These are phyloP conservation scores for Suillus bovinus DNA, from an alignment of 768 basidiomycete species.

Conservation along the genomic window DNA sequence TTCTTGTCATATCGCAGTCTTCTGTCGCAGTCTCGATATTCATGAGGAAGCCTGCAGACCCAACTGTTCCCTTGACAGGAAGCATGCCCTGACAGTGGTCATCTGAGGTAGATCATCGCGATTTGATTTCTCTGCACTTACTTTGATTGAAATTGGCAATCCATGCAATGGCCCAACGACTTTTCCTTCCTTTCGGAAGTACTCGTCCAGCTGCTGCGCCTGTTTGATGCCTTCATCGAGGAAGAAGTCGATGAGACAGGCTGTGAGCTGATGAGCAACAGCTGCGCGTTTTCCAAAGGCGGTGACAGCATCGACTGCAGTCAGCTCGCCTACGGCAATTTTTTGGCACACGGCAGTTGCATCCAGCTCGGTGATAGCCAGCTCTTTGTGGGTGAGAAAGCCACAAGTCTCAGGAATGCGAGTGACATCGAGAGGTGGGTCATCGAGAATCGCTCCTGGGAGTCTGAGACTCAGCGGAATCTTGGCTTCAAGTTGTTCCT, in stretches of 20 bases:
- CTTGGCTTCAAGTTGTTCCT: conserved; percentile 23
- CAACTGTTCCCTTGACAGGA: conserved; percentile 41
- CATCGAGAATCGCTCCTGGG: conserved; percentile 17
- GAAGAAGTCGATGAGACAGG: conserved; percentile 45
- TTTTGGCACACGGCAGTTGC: conserved; percentile 33
- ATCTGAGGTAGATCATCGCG: not conserved
- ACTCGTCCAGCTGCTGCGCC: conserved; percentile 44
- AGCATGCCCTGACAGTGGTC: conserved; percentile 35
- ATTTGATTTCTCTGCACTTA: conserved; percentile 11
- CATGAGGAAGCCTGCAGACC: conserved; percentile 36
- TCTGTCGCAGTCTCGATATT: conserved; percentile 26
- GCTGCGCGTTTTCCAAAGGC: conserved; percentile 53
- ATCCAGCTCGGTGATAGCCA: conserved; percentile 37
- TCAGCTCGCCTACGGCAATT: conserved; percentile 31
- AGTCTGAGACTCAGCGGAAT: conserved; percentile 25
- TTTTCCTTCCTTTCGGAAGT: conserved; percentile 37
- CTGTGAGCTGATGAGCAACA: conserved; percentile 48
- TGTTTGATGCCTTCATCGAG: conserved; percentile 41
- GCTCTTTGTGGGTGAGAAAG: conserved; percentile 32
- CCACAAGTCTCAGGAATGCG: conserved; percentile 33
- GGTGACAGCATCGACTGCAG: conserved; percentile 40
- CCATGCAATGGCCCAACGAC: conserved; percentile 46
- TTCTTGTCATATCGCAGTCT: conserved; percentile 31
- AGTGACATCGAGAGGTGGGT: conserved; percentile 33
- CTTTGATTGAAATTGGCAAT: conserved; percentile 42